These are phyloP conservation scores for Aureobasidium sp. DNA, from an alignment of 2,329 filamentous ascomycete genomes.

Conservation along the genomic window DNA sequence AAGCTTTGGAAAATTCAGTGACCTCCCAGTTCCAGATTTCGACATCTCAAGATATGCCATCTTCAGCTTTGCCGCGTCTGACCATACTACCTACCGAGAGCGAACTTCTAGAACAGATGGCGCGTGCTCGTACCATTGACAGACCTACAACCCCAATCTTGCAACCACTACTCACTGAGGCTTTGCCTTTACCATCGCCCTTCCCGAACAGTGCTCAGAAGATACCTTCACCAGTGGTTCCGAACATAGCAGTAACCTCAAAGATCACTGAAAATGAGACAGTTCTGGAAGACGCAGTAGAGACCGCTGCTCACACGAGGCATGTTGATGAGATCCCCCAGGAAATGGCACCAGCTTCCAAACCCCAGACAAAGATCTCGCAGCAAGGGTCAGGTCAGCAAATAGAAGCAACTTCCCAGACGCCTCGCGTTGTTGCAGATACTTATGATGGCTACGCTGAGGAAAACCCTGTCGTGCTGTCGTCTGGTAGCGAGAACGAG, in stretches of 20 bases:
- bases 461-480: neutral
- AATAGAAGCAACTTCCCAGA: neutral
- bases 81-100: conserved; percentile 15
- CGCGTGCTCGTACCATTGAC: neutral
- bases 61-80: conserved; percentile 20
- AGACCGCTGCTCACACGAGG: neutral
- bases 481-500: conserved; percentile 8
- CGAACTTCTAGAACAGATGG: neutral
- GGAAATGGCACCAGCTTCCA: neutral
- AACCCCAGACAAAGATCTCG: neutral
- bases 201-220: conserved; percentile 19
- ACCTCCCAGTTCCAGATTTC: neutral
- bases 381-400: neutral
- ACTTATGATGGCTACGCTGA: conserved; percentile 8
- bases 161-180: conserved; percentile 21
- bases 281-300: neutral
- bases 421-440: neutral
- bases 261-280: neutral
- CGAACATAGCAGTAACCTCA: neutral
- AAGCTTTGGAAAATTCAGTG: neutral
- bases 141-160: conserved; percentile 24
- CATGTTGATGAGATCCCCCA: too few relatives aligned
- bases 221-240: conserved; percentile 6
- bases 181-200: conserved; percentile 26
- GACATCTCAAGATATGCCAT: conserved; percentile 15